phyloP scores from a whole-genome alignment of 2,329 filamentous ascomycete species.

The Escovopsis weberi region DNA sequence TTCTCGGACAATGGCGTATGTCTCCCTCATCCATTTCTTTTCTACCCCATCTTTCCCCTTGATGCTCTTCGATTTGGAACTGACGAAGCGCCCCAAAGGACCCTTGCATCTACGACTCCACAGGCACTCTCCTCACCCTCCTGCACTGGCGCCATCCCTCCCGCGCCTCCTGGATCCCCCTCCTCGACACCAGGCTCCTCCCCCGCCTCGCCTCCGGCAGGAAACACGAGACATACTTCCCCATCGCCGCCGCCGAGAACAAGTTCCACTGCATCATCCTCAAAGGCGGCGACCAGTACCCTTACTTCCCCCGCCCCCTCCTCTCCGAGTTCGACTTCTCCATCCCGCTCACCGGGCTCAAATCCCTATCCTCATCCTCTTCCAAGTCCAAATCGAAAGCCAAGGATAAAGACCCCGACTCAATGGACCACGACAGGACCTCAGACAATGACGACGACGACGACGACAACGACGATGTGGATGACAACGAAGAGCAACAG shows the following conservation, averaged over 20 bases:
- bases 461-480: slow-evolving; percentile 3
- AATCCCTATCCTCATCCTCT: slow-evolving; percentile 88
- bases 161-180: slow-evolving; percentile 79
- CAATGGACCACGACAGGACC: slow-evolving; percentile 14
- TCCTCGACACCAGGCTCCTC: slow-evolving; percentile 78
- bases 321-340: slow-evolving; percentile 90
- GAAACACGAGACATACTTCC: slow-evolving; percentile 87
- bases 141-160: slow-evolving; percentile 81
- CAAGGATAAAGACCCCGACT: slow-evolving; percentile 17
- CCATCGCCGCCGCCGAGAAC: slow-evolving; percentile 78
- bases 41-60: no score
- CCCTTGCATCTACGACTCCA: slow-evolving; percentile 90
- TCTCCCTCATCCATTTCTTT: slow-evolving; percentile 7
- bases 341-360: slow-evolving; percentile 45
- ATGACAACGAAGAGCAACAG: slow-evolving; percentile 18
- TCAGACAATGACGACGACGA: not conserved
- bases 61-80: no score
- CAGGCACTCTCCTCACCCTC: slow-evolving; percentile 73
- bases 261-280: slow-evolving; percentile 98
- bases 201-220: slow-evolving; percentile 69
- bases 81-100: slow-evolving; percentile 37
- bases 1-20: slow-evolving; percentile 81
- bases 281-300: slow-evolving; percentile 85
- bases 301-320: slow-evolving; percentile 80
- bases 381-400: slow-evolving; percentile 51